Percentiles rank a stretch among this genome's conserved stretches.
phyloP scores from a whole-genome alignment of 495 filamentous ascomycete species.

The Hypoxylon lenormandii region DNA sequence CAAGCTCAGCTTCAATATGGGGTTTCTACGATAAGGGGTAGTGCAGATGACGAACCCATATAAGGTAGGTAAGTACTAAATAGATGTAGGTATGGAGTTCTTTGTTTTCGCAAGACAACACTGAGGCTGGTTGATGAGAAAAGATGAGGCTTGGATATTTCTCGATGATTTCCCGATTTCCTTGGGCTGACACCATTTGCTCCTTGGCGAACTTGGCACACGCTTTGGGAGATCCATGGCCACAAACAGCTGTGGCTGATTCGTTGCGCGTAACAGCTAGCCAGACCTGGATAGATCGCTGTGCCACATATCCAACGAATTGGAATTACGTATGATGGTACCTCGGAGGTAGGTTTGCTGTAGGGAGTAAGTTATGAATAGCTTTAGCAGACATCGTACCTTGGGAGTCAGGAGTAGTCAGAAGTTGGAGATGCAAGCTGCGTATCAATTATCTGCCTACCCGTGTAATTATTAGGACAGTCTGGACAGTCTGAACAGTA shows the following conservation, averaged over 20 bases:
- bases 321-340: slow-evolving; percentile 3
- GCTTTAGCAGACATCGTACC: neutral
- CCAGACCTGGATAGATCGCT: neutral
- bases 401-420: neutral
- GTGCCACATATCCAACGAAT: slow-evolving; percentile 5
- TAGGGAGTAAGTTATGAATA: too few species aligned
- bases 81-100: too few species aligned
- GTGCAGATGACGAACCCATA: too few species aligned
- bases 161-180: neutral
- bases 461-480: too few species aligned
- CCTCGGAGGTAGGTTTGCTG: too few species aligned
- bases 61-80: too few species aligned
- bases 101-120: neutral
- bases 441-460: too few species aligned
- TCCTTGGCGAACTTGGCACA: slow-evolving; percentile 8
- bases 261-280: neutral
- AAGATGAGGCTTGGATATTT: neutral
- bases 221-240: slow-evolving; percentile 1
- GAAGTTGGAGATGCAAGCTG: too few species aligned
- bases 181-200: slow-evolving; percentile 2
- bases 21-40: too few species aligned
- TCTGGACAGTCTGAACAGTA: too few species aligned
- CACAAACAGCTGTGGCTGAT: slow-evolving; percentile 1
- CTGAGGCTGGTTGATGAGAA: neutral
- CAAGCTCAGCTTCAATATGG: too few species aligned